Evolutionary conservation across 331 rosid genomes (phyloP).

Genomic region (Ulmus americana): DNA sequence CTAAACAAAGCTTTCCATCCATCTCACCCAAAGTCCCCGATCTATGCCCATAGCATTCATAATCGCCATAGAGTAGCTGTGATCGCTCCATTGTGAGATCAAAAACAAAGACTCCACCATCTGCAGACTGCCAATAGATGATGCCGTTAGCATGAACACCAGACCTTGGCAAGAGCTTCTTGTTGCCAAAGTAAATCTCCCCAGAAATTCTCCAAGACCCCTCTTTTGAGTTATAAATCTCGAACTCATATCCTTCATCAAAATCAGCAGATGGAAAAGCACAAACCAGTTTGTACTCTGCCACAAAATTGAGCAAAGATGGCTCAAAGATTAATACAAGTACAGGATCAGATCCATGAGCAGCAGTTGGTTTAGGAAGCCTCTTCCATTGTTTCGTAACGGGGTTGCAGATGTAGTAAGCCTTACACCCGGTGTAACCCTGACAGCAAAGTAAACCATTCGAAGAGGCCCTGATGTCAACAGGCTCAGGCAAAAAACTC

Average conservation of each 20-base stretch:
- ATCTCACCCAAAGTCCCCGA: conserved; percentile 22
- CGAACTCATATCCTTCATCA: conserved; percentile 33
- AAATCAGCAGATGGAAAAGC: conserved; percentile 27
- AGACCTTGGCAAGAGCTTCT: conserved; percentile 16
- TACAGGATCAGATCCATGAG: conserved; percentile 32
- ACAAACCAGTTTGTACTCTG: conserved; percentile 35
- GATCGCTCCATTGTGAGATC: conserved; percentile 35
- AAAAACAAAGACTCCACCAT: conserved; percentile 22
- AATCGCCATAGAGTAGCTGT: conserved; percentile 8
- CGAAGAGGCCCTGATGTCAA: conserved; percentile 30
- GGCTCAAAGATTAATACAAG: conserved; percentile 36
- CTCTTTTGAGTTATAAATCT: conserved; percentile 31
- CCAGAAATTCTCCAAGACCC: conserved; percentile 33
- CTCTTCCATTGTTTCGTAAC: conserved; percentile 32
- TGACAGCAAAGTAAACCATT: conserved; percentile 38
- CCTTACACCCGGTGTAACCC: conserved; percentile 19
- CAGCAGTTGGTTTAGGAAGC: conserved; percentile 26
- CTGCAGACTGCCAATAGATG: conserved; percentile 22
- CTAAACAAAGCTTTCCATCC: conserved; percentile 30
- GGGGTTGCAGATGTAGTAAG: conserved; percentile 42
- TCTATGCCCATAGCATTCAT: not conserved
- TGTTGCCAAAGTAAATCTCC: conserved; percentile 25
- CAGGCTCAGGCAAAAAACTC: conserved; percentile 32
- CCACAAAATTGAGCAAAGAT: conserved; percentile 28
- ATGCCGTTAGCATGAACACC: conserved; percentile 33